phyloP scores from a whole-genome alignment of 805 yeast genomes.

The Saturnispora serradocipensis region DNA sequence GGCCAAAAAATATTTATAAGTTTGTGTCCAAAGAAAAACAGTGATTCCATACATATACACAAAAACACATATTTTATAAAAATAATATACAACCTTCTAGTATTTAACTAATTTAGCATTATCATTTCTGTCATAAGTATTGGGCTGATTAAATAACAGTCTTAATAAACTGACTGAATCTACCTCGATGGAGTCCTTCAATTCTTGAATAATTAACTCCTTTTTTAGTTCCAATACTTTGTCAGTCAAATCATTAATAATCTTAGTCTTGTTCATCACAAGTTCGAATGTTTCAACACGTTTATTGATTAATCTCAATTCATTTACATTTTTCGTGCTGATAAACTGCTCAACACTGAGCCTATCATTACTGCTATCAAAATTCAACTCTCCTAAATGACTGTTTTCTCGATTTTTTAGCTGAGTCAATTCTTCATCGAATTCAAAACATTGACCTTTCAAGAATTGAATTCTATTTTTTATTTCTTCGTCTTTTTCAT shows the following conservation, averaged over 20 bases:
- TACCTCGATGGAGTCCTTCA: constrained; percentile 16
- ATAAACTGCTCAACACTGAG: constrained; percentile 10
- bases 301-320: not conserved
- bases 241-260: constrained; percentile 18
- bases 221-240: constrained; percentile 17
- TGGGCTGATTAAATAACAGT: constrained; percentile 22
- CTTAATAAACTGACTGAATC: constrained; percentile 28
- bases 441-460: constrained; percentile 32
- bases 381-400: not conserved
- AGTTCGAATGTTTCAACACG: constrained; percentile 26
- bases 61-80: not conserved
- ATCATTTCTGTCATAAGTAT: not conserved
- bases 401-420: constrained; percentile 29
- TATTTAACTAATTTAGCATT: not conserved
- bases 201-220: constrained; percentile 14
- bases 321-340: not conserved
- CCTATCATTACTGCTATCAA: not conserved
- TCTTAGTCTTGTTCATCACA: constrained; percentile 24
- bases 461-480: constrained; percentile 37
- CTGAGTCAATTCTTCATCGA: constrained; percentile 37
- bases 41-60: not conserved
- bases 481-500: constrained; percentile 42
- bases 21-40: not conserved
- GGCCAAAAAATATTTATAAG: constrained; percentile 66
- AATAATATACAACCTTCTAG: not conserved